A percentile compares a stretch with the other conserved stretches of the same genome.
Evolutionary conservation across 257 asterid species (phyloP).

Genomic region (Henckelia pumila): DNA sequence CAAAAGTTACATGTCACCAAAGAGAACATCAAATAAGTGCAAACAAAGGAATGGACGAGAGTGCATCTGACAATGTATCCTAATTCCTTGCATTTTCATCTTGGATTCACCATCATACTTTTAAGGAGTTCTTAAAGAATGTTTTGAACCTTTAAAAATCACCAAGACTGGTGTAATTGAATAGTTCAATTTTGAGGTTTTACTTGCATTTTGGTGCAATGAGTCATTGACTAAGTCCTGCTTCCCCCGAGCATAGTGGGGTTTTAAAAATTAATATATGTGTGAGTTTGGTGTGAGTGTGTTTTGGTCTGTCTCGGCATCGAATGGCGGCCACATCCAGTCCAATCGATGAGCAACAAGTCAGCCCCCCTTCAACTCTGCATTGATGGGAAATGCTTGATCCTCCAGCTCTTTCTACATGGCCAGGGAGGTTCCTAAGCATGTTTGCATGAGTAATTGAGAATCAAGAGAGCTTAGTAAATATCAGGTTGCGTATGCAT

Average conservation of each 20-base stretch:
- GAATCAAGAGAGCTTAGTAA: constrained; percentile 47
- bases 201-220: background rate
- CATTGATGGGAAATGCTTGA: constrained; percentile 41
- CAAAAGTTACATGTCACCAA: constrained; percentile 27
- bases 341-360: constrained; percentile 42
- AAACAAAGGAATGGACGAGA: constrained; percentile 2
- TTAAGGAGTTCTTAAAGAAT: background rate
- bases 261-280: too few relatives aligned
- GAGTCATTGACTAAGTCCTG: background rate
- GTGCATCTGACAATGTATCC: background rate
- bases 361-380: constrained; percentile 73
- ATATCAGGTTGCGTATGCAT: constrained; percentile 56
- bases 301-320: constrained; percentile 52
- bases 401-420: constrained; percentile 63
- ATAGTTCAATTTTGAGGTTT: background rate
- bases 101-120: background rate
- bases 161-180: background rate
- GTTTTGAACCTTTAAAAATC: background rate
- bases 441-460: constrained; percentile 62
- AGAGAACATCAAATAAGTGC: constrained; percentile 20
- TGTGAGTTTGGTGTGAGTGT: too few relatives aligned
- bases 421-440: constrained; percentile 56
- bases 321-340: constrained; percentile 59
- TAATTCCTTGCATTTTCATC: background rate
- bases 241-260: background rate